Evolutionary conservation across 169 alveolate species (phyloP), one percentile per base, ranked within the genome.

Genomic region (Cryptosporidium sp.): DNA sequence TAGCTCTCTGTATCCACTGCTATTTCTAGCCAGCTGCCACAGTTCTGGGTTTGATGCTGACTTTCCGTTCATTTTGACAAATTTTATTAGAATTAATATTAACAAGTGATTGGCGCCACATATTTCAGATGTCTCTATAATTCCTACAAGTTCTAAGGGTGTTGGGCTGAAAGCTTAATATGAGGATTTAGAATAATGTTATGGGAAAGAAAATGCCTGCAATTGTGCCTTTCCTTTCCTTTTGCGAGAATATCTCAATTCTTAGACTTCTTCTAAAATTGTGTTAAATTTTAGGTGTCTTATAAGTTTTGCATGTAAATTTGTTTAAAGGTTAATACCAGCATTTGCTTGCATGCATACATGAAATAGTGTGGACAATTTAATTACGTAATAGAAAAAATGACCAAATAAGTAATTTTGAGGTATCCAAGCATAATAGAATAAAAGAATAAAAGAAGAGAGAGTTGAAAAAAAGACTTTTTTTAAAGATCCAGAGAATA

Each of bases 1-100:
- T 18, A 80, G 68, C 26, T 80, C 89, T 45, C 89, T 61, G n/a
- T 80, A 80, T 33, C 80, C 89, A 14, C 80, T 80, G 29, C 68
- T 80, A 23, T 48, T 67, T 14, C n/a, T 62, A 8, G 89, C 62
- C 41, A 80, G 68, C 59, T 62, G 55, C 65, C 80, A 80, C 16
- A 80, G 39, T 65, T 80, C 75, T 33, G 71, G 71, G 18, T 37
- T 16, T 1, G 71, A 80, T n/a, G 21, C 50, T 26, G 80, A 12
- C 31, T 37, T 80, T 26, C 41, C 80, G 55, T 48, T 52, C 89
- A 80, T 80, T 62, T 29, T 55, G 67, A 26, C 37, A 55, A 55
- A n/a, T 65, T 37, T 33, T 14, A 35, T 29, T 33, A 26, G 21
- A 65, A 35, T 65, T 9, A 12, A 26, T 12, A 5, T 6, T 9